Percentiles rank a stretch among this genome's conserved stretches.
phyloP scores from a whole-genome alignment of 257 asterid species.

The Solanum infundibuliforme region DNA sequence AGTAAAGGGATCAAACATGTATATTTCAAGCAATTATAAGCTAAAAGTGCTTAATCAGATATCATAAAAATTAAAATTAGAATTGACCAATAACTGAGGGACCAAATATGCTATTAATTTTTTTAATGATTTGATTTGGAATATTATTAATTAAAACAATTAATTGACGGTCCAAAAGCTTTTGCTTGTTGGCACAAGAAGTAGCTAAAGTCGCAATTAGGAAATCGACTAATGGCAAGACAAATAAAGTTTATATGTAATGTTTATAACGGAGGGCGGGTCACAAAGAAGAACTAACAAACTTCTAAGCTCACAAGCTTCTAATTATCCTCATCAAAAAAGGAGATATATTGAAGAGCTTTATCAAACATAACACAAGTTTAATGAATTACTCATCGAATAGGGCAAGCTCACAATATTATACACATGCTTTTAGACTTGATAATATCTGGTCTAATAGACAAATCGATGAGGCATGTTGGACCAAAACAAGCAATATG shows the following conservation, averaged over 20 bases:
- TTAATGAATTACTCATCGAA: no score
- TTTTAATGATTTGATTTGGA: background rate
- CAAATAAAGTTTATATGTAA: background rate
- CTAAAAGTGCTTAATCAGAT: no score
- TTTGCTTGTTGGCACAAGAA: background rate
- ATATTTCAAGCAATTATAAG: no score
- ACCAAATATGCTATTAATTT: background rate
- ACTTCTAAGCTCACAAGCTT: rapidly evolving
- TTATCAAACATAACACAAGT: no score
- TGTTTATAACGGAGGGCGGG: no score
- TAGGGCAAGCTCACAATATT: no score
- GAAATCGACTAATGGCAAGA: background rate
- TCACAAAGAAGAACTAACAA: no score
- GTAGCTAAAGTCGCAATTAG: background rate
- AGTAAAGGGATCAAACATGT: no score
- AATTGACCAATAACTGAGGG: background rate
- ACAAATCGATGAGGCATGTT: background rate
- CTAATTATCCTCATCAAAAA: no score
- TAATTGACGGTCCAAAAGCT: background rate
- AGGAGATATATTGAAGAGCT: no score
- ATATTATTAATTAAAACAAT: background rate
- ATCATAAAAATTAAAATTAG: no score
- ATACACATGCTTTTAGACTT: no score
- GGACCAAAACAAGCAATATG: background rate
- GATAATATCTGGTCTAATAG: rapidly evolving